Evolutionary conservation across 2,329 filamentous ascomycete species (phyloP), one percentile per base, ranked within the genome.

Genomic region (Colletotrichum aenigma): DNA sequence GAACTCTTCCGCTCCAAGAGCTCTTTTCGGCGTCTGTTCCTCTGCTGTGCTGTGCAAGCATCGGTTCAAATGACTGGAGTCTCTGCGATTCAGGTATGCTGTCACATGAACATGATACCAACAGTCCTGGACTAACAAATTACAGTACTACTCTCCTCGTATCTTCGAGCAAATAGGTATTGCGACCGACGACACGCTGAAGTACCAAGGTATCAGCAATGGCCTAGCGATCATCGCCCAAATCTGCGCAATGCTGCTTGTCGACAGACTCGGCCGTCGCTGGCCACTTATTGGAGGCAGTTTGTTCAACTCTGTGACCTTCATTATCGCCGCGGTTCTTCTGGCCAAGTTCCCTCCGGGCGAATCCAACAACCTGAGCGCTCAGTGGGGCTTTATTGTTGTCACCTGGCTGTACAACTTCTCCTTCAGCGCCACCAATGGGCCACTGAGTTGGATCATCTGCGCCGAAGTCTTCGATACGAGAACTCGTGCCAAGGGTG

Each of bases 381-480:
- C 64, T 4, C 70, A 72, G 26, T 95, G 93, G 93, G 93, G 91
- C 2, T 96, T 96, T 84, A 96, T 96, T 77, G 79, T 75, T 52
- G 88, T 91, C 78, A 96, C 94, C 2, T 96, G 94, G 94, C 82
- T 94, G 2, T 96, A 95, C 88, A 96, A 96, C 85, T 94, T 95
- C 86, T 93, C 89, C 52, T 96, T 95, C 87, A 93, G 89, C 3
- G 58, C 73, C 4, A 2, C 88, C 88, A 15, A 94, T 93, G 92
- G 93, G 91, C 93, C 94, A 0, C 84, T 95, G 4, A 84, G 81
- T 1, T 89, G 84, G 89, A 90, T 90, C 79, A 91, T 93, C 76
- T 90, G 90, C 0, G 92, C 93, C 62, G 93, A 95, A 81, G 93
- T 95, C 32, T 96, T 96, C 84, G 94, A 96, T 83, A 96, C 93